Base-by-base conservation (phyloP, 345 rosid species). In the Sonneratia alba region DNA sequence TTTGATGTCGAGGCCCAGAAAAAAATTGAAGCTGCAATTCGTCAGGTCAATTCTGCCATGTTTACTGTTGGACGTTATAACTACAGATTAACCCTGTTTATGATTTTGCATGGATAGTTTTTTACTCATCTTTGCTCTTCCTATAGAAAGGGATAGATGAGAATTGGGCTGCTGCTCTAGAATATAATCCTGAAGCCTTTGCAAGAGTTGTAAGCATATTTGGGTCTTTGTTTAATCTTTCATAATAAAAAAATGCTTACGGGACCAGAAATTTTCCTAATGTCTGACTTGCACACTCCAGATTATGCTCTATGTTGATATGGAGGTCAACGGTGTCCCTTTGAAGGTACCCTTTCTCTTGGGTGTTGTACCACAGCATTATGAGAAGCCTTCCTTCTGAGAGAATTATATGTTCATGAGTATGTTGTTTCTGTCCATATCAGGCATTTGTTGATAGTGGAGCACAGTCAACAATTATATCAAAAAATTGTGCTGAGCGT, bases 381-480 rank as follows among this genome's bases (percentile, higher is more conserved):
- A 14, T 27, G 38, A 62, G 27, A 47, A 32, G 37, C 16, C 27
- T 62, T 10, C 32, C 66, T 62, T 14, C 18, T 59, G 66, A 13
- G 34, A 65, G 71, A 45, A 53, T 13, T 70, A 15, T 75, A 65
- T 62, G 15, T 66, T 65, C 18, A 42, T 42, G 16, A 18, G 32
- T 11, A 67, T 11, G 45, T 67, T 6, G 34, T 73, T 36, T 71
- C 68, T 71, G 47, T 76, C 73, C 63, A 37, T 78, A 75, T 75
- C 86, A 95, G 99, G 99, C 98, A 71, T 95, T 95, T 66, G 96
- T 95, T 80, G 98, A 95, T 82, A 92, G 98, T 77, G 97, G 99
- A 77, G 99, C 99, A 53, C 97, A 95, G 79, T 92, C 99, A 2
- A 95, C 99, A 53, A 95, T 95, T 74, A 95, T 95, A 80, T 95